Evolutionary conservation across 192 early-diverging fungal genomes (phyloP).

Genomic region (Cladochytrium replicatum): DNA sequence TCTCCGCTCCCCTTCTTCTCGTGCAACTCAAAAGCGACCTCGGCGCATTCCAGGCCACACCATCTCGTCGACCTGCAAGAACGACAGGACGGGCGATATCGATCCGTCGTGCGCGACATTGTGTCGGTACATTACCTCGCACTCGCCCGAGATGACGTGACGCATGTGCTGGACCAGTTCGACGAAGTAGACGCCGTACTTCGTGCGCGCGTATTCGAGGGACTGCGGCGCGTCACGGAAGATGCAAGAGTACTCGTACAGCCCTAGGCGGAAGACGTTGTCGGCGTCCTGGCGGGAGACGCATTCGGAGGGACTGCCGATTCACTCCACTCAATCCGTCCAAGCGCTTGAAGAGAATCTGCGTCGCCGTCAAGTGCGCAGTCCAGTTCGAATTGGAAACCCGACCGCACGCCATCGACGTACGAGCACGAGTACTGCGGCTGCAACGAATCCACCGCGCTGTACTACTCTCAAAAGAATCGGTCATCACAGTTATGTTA

Average conservation of each 20-base stretch:
- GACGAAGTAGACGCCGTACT: neutral
- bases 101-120: slow-evolving; percentile 1
- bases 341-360: too few species aligned
- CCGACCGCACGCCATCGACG: too few species aligned
- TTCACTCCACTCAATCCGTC: too few species aligned
- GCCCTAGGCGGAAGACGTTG: neutral
- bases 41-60: too few species aligned
- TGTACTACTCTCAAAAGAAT: too few species aligned
- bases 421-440: too few species aligned
- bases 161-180: neutral
- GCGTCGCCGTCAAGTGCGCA: too few species aligned
- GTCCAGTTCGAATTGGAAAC: too few species aligned
- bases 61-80: neutral
- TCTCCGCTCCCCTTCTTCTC: too few species aligned
- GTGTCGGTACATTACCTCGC: neutral
- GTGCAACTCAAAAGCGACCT: too few species aligned
- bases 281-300: neutral
- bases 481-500: too few species aligned
- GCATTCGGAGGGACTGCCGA: neutral
- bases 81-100: neutral
- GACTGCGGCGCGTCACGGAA: neutral
- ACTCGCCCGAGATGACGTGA: neutral
- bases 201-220: slow-evolving; percentile 1
- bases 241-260: slow-evolving; percentile 1
- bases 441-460: too few species aligned